phyloP scores from a whole-genome alignment of 2,329 filamentous ascomycete genomes.

The Fusarium sp. region DNA sequence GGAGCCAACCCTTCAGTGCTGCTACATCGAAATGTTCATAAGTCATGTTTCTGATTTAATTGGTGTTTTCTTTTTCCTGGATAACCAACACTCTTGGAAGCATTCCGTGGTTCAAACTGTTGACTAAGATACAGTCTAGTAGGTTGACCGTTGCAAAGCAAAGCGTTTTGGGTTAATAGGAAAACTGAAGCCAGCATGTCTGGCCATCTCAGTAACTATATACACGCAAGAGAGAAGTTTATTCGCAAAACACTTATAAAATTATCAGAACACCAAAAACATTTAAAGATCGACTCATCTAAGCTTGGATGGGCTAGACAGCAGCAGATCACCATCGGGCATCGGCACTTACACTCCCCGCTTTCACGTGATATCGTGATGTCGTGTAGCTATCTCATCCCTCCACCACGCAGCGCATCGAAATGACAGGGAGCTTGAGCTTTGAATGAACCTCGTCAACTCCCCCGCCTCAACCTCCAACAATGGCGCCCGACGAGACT shows the following conservation, averaged over 20 bases:
- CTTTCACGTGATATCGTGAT: constrained; percentile 48
- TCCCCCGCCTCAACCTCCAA: constrained; percentile 19
- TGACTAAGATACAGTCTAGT: too few relatives aligned
- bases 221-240: background rate
- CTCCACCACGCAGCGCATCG: constrained; percentile 18
- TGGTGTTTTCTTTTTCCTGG: background rate
- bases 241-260: background rate
- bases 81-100: too few relatives aligned
- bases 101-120: too few relatives aligned
- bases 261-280: background rate
- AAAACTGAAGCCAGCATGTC: background rate
- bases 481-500: constrained; percentile 45
- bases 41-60: background rate
- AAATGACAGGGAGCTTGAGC: constrained; percentile 19
- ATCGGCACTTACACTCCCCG: constrained; percentile 36
- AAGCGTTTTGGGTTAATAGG: too few relatives aligned
- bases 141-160: too few relatives aligned
- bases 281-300: background rate
- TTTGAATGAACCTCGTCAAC: constrained; percentile 26
- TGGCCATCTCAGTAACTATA: too few relatives aligned
- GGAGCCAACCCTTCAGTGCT: background rate
- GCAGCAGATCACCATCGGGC: constrained; percentile 27
- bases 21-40: too few relatives aligned
- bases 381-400: constrained; percentile 41
- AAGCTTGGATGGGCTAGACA: background rate